Evolutionary conservation across 2,329 filamentous ascomycete genomes (phyloP).

Genomic region (Diaporthe sp.): DNA sequence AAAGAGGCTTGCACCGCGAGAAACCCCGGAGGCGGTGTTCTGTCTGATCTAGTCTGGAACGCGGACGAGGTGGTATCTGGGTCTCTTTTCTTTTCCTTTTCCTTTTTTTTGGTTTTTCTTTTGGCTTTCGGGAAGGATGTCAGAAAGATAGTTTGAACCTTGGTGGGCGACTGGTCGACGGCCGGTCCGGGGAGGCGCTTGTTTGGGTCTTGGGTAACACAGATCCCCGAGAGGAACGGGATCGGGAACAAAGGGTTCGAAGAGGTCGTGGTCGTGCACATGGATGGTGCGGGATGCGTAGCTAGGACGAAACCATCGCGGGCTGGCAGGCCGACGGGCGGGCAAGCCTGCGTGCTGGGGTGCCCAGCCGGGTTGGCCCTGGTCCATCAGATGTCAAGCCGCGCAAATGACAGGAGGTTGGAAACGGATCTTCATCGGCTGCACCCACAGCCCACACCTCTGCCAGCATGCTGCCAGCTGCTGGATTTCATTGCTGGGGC

Average conservation of each 20-base stretch:
- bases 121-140: conserved; percentile 35
- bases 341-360: not conserved
- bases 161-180: conserved; percentile 16
- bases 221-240: conserved; percentile 25
- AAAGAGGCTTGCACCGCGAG: conserved; percentile 22
- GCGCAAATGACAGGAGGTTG: conserved; percentile 38
- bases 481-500: not conserved
- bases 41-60: conserved; percentile 20
- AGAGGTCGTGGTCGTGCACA: conserved; percentile 24
- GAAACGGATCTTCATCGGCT: conserved; percentile 40
- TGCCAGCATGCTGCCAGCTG: not conserved
- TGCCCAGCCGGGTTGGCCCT: conserved; percentile 5
- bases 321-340: conserved; percentile 1
- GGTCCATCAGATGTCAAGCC: conserved; percentile 25
- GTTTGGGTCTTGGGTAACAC: conserved; percentile 21
- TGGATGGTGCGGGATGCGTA: conserved; percentile 25
- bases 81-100: not conserved
- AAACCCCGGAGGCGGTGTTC: conserved; percentile 10
- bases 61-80: not conserved
- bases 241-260: conserved; percentile 31
- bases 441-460: conserved; percentile 13
- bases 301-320: conserved; percentile 35
- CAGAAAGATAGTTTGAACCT: conserved; percentile 27
- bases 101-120: conserved; percentile 7
- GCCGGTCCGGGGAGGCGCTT: conserved; percentile 23